Percentiles rank a stretch among this genome's conserved stretches.
Conservation (phyloP, 495 filamentous ascomycete species). For the Cryomyces minteri region DNA sequence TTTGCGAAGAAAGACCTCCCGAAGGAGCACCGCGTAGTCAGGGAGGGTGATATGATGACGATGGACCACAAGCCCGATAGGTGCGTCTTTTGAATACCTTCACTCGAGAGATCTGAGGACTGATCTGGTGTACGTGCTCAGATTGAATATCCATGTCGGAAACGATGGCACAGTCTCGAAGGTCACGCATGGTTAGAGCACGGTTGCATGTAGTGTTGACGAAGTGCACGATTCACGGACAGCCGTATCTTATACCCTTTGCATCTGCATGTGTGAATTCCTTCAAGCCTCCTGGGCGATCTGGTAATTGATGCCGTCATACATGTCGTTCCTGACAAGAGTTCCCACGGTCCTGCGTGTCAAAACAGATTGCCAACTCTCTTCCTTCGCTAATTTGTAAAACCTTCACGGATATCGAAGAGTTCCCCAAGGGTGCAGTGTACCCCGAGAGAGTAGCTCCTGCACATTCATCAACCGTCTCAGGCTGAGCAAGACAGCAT, state of each 20-base stretch:
- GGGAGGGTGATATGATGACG: constrained; percentile 14
- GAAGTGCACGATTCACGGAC: no score
- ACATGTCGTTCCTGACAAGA: no score
- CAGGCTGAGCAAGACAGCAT: constrained; percentile 8
- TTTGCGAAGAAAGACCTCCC: constrained; percentile 16
- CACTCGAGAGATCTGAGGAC: neutral
- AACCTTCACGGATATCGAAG: no score
- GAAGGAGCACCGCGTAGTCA: constrained; percentile 11
- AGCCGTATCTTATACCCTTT: neutral
- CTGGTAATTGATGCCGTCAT: neutral
- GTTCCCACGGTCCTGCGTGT: no score
- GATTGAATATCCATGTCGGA: constrained; percentile 13
- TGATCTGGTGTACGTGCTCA: neutral
- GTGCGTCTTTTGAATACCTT: constrained; percentile 1
- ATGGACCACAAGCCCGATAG: constrained; percentile 16
- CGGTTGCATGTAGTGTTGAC: neutral
- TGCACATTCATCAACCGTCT: constrained; percentile 9
- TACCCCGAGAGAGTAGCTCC: neutral
- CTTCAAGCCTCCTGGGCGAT: neutral
- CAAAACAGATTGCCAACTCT: no score
- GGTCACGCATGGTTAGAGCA: constrained; percentile 11
- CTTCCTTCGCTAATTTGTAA: no score
- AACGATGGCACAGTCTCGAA: constrained; percentile 13
- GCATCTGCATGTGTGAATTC: neutral
- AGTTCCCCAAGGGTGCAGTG: no score